phyloP scores from a whole-genome alignment of 176 grass and related monocot species.

The Rhynchospora breviuscula region DNA sequence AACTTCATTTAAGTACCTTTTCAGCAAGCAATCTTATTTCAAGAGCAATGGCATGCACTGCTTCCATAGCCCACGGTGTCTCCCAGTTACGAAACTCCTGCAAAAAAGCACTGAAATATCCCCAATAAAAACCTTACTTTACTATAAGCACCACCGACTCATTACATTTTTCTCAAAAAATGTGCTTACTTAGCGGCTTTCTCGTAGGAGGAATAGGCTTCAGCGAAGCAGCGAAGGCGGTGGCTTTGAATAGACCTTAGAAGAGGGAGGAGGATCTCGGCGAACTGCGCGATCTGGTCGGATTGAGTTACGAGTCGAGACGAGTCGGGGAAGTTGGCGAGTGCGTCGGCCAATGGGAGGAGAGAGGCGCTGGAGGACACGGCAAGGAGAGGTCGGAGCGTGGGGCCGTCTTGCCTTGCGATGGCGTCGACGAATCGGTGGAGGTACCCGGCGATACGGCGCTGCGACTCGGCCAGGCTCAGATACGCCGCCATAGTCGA shows the following conservation, averaged over 20 bases:
- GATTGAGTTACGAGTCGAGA: constrained; percentile 38
- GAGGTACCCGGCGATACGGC: constrained; percentile 62
- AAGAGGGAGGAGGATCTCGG: constrained; percentile 54
- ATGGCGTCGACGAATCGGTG: constrained; percentile 51
- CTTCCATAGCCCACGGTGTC: constrained; percentile 82
- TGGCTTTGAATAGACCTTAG: constrained; percentile 71
- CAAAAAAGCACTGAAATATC: constrained; percentile 68
- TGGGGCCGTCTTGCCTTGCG: constrained; percentile 29
- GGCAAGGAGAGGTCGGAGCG: constrained; percentile 42
- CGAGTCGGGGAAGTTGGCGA: constrained; percentile 59
- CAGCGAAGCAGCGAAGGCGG: constrained; percentile 52
- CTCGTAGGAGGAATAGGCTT: constrained; percentile 77
- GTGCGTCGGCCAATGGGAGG: constrained; percentile 55
- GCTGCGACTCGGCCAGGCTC: constrained; percentile 86
- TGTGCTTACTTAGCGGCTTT: constrained; percentile 60
- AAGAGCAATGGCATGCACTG: constrained; percentile 65
- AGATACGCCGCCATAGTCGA: constrained; percentile 51
- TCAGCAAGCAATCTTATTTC: constrained; percentile 92
- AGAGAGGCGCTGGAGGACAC: constrained; percentile 47
- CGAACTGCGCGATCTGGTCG: constrained; percentile 48
- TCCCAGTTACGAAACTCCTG: constrained; percentile 99
- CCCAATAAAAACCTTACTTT: background rate
- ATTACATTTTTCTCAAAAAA: no score
- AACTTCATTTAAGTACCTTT: constrained; percentile 43
- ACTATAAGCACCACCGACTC: background rate